These are phyloP conservation scores for Lasiodiplodia gonubiensis DNA, from an alignment of 2,329 filamentous ascomycete genomes.

Conservation along the genomic window DNA sequence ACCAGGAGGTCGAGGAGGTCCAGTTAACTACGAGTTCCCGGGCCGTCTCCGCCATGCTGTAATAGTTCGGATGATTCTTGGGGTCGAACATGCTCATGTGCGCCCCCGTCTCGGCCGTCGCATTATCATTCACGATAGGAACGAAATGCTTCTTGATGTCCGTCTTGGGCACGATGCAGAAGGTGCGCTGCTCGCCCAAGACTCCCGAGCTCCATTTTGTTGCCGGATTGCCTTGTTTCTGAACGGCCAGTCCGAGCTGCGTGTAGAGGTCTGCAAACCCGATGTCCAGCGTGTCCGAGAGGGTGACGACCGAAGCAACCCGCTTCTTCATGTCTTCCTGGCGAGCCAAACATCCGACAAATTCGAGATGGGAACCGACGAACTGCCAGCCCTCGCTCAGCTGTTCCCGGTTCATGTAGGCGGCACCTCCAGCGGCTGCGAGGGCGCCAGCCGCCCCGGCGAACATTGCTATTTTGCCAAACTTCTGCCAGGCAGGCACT, in stretches of 20 bases:
- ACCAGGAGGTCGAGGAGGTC: slow-evolving; percentile 65
- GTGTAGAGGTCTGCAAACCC: slow-evolving; percentile 90
- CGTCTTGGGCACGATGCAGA: slow-evolving; percentile 69
- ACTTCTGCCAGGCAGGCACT: slow-evolving; percentile 69
- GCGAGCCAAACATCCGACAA: slow-evolving; percentile 87
- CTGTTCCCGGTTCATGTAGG: slow-evolving; percentile 83
- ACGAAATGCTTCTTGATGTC: slow-evolving; percentile 42
- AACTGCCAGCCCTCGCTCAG: slow-evolving; percentile 78
- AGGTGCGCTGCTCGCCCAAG: slow-evolving; percentile 76
- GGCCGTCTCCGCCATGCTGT: slow-evolving; percentile 68
- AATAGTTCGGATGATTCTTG: slow-evolving; percentile 74
- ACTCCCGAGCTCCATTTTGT: slow-evolving; percentile 62
- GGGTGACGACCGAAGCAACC: slow-evolving; percentile 68
- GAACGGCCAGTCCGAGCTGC: slow-evolving; percentile 73
- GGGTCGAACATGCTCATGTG: slow-evolving; percentile 83
- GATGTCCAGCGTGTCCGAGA: slow-evolving; percentile 69
- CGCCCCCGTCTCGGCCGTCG: slow-evolving; percentile 77
- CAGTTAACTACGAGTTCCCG: slow-evolving; percentile 69
- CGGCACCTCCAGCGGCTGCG: slow-evolving; percentile 80
- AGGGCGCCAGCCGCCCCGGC: slow-evolving; percentile 82
- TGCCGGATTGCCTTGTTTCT: slow-evolving; percentile 42
- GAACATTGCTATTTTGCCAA: slow-evolving; percentile 84
- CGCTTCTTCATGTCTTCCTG: slow-evolving; percentile 80
- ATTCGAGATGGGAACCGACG: slow-evolving; percentile 90
- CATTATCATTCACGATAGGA: slow-evolving; percentile 73